These are phyloP conservation scores for Gossypium australe DNA, from an alignment of 345 rosid species.

Conservation along the genomic window DNA sequence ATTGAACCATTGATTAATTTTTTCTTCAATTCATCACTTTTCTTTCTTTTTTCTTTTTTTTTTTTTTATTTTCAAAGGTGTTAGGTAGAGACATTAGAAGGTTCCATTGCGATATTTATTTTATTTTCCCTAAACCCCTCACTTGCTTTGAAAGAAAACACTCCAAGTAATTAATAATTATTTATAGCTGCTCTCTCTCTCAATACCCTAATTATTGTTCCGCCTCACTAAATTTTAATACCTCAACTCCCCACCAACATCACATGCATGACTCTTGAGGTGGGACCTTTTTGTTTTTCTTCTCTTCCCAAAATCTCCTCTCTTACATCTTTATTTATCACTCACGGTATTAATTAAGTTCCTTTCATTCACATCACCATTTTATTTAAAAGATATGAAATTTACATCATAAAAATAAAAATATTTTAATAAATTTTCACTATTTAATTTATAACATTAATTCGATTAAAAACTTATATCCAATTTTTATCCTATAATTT, in stretches of 20 bases:
- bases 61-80: slow-evolving; percentile 34
- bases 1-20: not conserved
- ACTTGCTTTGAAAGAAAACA: slow-evolving; percentile 12
- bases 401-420: no score
- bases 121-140: not conserved
- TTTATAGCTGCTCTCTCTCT: slow-evolving; percentile 5
- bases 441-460: no score
- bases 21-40: slow-evolving; percentile 18
- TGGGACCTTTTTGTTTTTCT: slow-evolving; percentile 11
- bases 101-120: slow-evolving; percentile 33
- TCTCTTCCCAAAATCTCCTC: not conserved
- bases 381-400: no score
- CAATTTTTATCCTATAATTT: no score
- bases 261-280: slow-evolving; percentile 27
- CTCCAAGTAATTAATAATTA: not conserved
- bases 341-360: no score
- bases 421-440: no score
- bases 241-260: slow-evolving; percentile 33
- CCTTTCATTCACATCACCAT: no score
- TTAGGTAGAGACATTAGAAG: slow-evolving; percentile 48
- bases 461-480: no score
- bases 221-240: slow-evolving; percentile 6
- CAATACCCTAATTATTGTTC: slow-evolving; percentile 20
- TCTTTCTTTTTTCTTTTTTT: no score
- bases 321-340: not conserved